A percentile compares a stretch with the other conserved stretches of the same genome.
phyloP scores from a whole-genome alignment of 768 basidiomycete genomes.

The Amanita pseudoporphyria region DNA sequence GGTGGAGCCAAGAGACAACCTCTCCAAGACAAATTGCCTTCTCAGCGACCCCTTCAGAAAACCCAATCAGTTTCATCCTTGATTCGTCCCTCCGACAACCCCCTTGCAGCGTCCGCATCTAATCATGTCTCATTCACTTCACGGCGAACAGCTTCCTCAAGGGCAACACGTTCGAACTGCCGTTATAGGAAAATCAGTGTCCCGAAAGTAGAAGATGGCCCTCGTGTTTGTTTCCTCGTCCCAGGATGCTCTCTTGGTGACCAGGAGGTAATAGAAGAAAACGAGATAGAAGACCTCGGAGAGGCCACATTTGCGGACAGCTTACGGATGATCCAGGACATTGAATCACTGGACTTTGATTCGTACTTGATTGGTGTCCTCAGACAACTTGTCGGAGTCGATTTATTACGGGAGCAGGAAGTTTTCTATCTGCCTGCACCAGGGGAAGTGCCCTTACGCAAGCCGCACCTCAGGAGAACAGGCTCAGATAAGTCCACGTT shows the following conservation, averaged over 20 bases:
- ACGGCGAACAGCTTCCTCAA: conserved; percentile 26
- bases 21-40: not conserved
- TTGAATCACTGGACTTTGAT: conserved; percentile 42
- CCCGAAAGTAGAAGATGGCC: conserved; percentile 41
- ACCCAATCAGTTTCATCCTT: conserved; percentile 8
- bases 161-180: conserved; percentile 60
- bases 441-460: conserved; percentile 30
- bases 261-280: conserved; percentile 44
- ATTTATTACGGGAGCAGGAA: conserved; percentile 55
- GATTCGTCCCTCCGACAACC: conserved; percentile 10
- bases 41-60: not conserved
- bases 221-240: conserved; percentile 52
- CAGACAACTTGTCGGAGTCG: conserved; percentile 53
- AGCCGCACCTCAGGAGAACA: conserved; percentile 13
- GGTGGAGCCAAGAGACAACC: conserved; percentile 10
- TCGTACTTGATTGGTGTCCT: conserved; percentile 46
- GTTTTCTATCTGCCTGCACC: conserved; percentile 50
- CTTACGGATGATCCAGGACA: conserved; percentile 32
- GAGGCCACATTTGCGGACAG: conserved; percentile 43
- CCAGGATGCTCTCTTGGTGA: conserved; percentile 61
- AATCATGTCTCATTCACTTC: conserved; percentile 12
- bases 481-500: conserved; percentile 11
- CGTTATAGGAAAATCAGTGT: conserved; percentile 62
- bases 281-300: conserved; percentile 54
- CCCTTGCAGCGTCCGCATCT: conserved; percentile 5